Conservation (phyloP, 108 stramenopile species). For the Seminavis robusta region DNA sequence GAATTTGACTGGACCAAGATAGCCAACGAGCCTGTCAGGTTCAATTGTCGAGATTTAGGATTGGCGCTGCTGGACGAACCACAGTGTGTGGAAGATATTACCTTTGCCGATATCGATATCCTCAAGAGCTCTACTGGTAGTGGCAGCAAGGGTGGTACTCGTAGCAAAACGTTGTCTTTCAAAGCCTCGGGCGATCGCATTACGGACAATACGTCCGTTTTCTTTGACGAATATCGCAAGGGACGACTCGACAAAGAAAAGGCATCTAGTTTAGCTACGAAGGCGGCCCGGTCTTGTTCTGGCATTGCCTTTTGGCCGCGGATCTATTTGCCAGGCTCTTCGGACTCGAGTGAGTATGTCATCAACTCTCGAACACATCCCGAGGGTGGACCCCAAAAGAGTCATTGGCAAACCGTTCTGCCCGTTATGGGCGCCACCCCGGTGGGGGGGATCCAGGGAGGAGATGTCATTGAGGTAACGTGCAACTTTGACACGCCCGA, state of each 20-base stretch:
- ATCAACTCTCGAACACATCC: constrained; percentile 45
- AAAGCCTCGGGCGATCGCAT: constrained; percentile 31
- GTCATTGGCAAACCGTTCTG: constrained; percentile 76
- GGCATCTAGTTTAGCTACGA: constrained; percentile 20
- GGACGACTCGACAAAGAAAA: constrained; percentile 17
- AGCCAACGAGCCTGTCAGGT: constrained; percentile 54
- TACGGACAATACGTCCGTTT: constrained; percentile 21
- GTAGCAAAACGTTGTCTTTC: constrained; percentile 23
- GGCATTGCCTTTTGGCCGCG: constrained; percentile 72
- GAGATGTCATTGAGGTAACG: constrained; percentile 28
- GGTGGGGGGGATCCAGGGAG: constrained; percentile 21
- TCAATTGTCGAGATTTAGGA: constrained; percentile 68
- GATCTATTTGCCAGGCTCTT: constrained; percentile 32
- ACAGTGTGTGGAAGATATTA: constrained; percentile 52
- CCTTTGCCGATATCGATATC: constrained; percentile 29
- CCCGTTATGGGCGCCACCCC: constrained; percentile 49
- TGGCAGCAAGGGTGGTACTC: too few relatives aligned
- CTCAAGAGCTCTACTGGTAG: not conserved
- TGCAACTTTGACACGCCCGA: too few relatives aligned
- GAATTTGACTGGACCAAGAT: constrained; percentile 71
- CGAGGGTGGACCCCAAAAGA: constrained; percentile 51
- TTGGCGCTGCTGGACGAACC: constrained; percentile 55
- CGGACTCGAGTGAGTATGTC: too few relatives aligned
- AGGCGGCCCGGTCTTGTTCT: constrained; percentile 28
- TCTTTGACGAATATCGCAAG: constrained; percentile 33